Conservation (phyloP, 1,284 basidiomycete genomes). For the Trichosporon sp. region DNA sequence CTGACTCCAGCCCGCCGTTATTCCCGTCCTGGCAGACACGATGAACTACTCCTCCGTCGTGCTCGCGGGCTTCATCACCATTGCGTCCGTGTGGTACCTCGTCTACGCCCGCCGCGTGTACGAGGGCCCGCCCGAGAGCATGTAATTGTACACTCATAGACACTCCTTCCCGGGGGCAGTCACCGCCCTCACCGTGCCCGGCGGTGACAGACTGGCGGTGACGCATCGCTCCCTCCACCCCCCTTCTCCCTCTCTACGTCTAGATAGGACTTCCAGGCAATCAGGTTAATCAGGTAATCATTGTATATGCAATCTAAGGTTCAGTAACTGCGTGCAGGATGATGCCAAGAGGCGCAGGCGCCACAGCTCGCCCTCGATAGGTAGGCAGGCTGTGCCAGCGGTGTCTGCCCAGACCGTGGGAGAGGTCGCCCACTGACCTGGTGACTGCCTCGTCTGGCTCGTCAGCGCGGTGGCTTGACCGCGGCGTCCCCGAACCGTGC, state of each 20-base stretch:
- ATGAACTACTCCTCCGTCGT: constrained; percentile 52
- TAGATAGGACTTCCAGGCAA: neutral
- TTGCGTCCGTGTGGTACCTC: constrained; percentile 47
- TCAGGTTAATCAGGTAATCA: neutral
- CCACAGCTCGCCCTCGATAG: neutral
- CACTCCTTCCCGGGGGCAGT: neutral
- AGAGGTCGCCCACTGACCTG: neutral
- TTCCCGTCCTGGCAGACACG: constrained; percentile 43
- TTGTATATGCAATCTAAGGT: neutral
- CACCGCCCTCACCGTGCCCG: neutral
- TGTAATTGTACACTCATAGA: neutral
- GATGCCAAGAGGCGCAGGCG: neutral
- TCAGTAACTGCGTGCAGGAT: neutral
- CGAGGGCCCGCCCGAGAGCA: constrained; percentile 26
- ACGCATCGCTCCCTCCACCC: neutral
- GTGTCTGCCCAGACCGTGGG: neutral
- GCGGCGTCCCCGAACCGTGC: neutral
- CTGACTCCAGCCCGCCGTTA: constrained; percentile 36
- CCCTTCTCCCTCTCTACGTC: neutral
- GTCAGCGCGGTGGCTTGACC: neutral
- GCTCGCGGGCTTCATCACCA: constrained; percentile 43
- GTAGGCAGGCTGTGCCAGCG: neutral
- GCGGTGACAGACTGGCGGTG: neutral
- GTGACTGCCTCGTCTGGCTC: neutral
- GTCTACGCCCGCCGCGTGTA: constrained; percentile 40